phyloP scores from a whole-genome alignment of 2,329 filamentous ascomycete species.

The Zarea fungicola region DNA sequence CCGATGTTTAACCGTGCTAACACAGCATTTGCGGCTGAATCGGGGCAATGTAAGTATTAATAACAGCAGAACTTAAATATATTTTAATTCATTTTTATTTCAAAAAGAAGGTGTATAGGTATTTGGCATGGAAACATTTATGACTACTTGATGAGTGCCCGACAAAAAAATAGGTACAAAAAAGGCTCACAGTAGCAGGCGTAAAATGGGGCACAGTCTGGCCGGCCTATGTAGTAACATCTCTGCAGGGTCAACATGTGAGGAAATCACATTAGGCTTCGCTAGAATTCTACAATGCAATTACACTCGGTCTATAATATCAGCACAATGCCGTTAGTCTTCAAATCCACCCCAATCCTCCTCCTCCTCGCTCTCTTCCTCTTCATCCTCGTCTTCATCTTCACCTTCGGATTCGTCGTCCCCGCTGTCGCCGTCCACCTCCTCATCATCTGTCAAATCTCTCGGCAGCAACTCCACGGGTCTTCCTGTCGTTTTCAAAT shows the following conservation, averaged over 20 bases:
- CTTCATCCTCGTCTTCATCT: conserved; percentile 18
- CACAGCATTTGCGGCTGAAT: neutral
- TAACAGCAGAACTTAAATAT: neutral
- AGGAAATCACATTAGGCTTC: too few species aligned
- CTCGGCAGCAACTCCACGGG: conserved; percentile 21
- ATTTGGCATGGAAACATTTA: too few species aligned
- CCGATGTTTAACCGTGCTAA: conserved; percentile 12
- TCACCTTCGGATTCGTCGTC: conserved; percentile 25
- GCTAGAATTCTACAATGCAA: neutral
- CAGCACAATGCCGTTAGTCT: conserved; percentile 13
- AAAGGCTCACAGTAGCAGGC: too few species aligned
- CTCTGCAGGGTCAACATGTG: too few species aligned
- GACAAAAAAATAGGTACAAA: too few species aligned
- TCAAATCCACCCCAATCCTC: conserved; percentile 17
- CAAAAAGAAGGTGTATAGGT: too few species aligned
- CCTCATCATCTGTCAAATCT: conserved; percentile 16
- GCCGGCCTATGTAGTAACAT: too few species aligned
- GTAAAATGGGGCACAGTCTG: too few species aligned
- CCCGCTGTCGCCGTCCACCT: conserved; percentile 28
- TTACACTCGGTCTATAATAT: neutral
- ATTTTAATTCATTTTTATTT: too few species aligned
- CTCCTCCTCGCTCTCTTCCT: neutral
- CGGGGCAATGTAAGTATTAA: too few species aligned
- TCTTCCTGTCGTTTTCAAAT: conserved; percentile 31
- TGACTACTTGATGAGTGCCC: too few species aligned